Evolutionary conservation across 306 rosid species (phyloP), one percentile per base, ranked within the genome.

Genomic region (Rosa chinensis): DNA sequence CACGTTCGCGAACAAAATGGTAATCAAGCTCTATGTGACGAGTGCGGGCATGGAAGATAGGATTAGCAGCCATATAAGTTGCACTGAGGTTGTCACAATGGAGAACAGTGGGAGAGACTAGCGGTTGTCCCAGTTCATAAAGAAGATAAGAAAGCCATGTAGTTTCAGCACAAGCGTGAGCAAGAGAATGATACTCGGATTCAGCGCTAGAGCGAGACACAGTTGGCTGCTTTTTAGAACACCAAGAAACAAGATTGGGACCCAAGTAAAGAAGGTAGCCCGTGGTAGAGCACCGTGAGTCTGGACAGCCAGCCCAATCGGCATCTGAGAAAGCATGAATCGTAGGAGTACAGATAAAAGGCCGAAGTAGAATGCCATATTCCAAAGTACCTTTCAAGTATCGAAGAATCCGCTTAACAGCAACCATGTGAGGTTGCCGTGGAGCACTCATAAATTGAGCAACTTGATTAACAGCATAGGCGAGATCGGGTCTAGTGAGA

Each of bases 91-190:
- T 68, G 8, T 42, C 73, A 40, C 52, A 42, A 16, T 40, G 6
- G 7, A 10, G 40, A 0, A 16, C 9, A 5, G 5, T 0, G 9
- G 1, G 6, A 4, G 0, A 66, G 28, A 37, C 6, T 1, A 10
- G 7, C 1, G 7, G 0, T 17, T 0, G 6, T 0, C 10, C 20
- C 23, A 66, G 1, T 16, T 67, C 28, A 3, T 5, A 5, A 8
- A 18, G 14, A 0, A 67, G 25, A 67, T 18, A 8, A 1, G 14
- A 4, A 10, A 59, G 21, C 66, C 66, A 58, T 0, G 10, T 20
- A 0, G 32, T 21, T 6, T 58, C 35, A 58, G 64, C 35, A n/a
- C 12, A 6, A 1, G 25, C 64, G 1, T 58, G 64, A n/a, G 64
- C 35, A 20, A 58, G 32, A 21, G 64, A 8, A 0, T 13, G 12